phyloP scores from a whole-genome alignment of 768 basidiomycete genomes.

The Cystofilobasidium bisporidii region DNA sequence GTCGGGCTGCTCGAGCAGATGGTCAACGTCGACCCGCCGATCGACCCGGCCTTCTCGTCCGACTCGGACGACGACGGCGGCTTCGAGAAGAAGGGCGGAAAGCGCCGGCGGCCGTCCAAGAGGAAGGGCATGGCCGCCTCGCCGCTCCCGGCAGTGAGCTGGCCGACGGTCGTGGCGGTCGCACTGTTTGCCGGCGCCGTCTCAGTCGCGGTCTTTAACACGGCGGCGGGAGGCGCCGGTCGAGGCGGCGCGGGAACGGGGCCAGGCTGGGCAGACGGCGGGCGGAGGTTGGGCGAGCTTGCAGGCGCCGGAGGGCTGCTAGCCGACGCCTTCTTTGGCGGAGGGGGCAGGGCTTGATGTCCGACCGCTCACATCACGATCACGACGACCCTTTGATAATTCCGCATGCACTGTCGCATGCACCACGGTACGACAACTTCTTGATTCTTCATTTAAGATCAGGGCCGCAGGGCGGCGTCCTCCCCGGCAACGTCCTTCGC shows the following conservation, averaged over 20 bases:
- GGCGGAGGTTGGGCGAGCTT: not conserved
- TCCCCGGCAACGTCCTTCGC: slow-evolving; percentile 22
- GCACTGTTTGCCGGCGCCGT: slow-evolving; percentile 3
- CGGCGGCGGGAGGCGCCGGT: not conserved
- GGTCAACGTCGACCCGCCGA: not conserved
- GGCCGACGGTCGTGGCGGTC: not conserved
- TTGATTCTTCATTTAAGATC: not conserved
- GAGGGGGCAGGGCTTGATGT: too few species aligned
- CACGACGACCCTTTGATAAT: not conserved
- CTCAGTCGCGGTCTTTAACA: not conserved
- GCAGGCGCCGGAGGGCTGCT: not conserved
- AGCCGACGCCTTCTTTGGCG: not conserved
- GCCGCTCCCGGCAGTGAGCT: not conserved
- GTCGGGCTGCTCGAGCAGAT: not conserved
- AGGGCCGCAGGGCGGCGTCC: not conserved
- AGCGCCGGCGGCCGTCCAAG: not conserved
- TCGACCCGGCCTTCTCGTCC: not conserved
- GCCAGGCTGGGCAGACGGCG: not conserved
- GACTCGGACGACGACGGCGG: slow-evolving; percentile 12
- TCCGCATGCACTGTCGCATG: too few species aligned
- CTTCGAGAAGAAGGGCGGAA: not conserved
- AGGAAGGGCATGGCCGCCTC: not conserved
- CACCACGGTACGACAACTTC: not conserved
- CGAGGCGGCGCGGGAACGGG: not conserved
- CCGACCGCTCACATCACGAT: not conserved